Percentiles rank a stretch among this genome's conserved stretches.
Conservation (phyloP, 2,329 filamentous ascomycete genomes). For the Exserohilum turcica region DNA sequence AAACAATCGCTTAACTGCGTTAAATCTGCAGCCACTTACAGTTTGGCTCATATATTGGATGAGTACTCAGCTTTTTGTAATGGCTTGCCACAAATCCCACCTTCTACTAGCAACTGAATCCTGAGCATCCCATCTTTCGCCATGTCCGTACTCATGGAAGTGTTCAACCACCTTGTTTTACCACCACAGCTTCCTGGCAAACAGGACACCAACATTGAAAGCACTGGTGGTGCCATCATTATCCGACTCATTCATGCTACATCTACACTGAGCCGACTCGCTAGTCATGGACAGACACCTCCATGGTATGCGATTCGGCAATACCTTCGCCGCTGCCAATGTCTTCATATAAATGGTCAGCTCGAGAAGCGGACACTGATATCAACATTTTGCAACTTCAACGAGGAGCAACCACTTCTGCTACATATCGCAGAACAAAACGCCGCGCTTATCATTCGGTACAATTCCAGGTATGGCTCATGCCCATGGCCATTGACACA, state of each 20-base stretch:
- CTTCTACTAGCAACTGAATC: background rate
- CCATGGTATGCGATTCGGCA: slow-evolving; percentile 19
- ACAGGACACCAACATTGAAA: slow-evolving; percentile 30
- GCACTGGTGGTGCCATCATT: slow-evolving; percentile 30
- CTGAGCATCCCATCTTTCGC: slow-evolving; percentile 1
- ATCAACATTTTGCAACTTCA: slow-evolving; percentile 11
- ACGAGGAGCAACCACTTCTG: slow-evolving; percentile 24
- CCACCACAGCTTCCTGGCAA: slow-evolving; percentile 41
- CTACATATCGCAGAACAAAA: slow-evolving; percentile 54
- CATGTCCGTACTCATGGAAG: slow-evolving; percentile 22
- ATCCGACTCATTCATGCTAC: slow-evolving; percentile 29
- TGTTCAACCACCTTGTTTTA: slow-evolving; percentile 45
- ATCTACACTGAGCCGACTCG: slow-evolving; percentile 18
- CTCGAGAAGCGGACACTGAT: slow-evolving; percentile 17
- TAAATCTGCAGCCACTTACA: background rate
- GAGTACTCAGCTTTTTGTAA: background rate
- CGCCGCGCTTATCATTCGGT: slow-evolving; percentile 50
- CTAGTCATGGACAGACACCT: slow-evolving; percentile 9
- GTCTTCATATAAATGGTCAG: slow-evolving; percentile 12
- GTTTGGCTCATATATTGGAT: background rate
- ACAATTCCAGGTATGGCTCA: slow-evolving; percentile 28
- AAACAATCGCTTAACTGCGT: background rate
- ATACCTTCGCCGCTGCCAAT: slow-evolving; percentile 13
- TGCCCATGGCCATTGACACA: slow-evolving; percentile 17
- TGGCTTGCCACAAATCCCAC: background rate